phyloP scores from a whole-genome alignment of 768 basidiomycete species.

The Gelatoporia subvermispora region DNA sequence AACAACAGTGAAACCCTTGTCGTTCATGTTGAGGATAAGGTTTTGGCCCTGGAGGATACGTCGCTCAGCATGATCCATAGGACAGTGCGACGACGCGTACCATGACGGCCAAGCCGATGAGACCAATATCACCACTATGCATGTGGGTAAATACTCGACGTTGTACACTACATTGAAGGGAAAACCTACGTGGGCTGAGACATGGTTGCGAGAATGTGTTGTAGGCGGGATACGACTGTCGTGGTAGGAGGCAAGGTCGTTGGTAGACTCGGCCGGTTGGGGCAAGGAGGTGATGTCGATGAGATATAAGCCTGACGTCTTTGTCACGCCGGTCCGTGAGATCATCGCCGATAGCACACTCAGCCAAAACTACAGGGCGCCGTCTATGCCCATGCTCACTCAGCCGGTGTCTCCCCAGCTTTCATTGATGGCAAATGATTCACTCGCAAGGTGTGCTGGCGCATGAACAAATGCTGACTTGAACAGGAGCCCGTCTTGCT shows the following conservation, averaged over 20 bases:
- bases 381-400: no score
- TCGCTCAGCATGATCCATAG: conserved; percentile 9
- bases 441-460: no score
- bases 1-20: conserved; percentile 97
- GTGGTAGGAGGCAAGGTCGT: conserved; percentile 20
- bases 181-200: conserved; percentile 47
- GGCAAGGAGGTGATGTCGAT: conserved; percentile 23
- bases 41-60: conserved; percentile 74
- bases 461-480: no score
- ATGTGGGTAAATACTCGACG: conserved; percentile 9
- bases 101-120: conserved; percentile 99
- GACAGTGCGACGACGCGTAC: conserved; percentile 38
- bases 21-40: conserved; percentile 97
- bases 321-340: conserved; percentile 23
- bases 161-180: background rate
- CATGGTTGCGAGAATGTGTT: conserved; percentile 32
- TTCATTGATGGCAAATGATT: no score
- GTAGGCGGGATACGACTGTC: conserved; percentile 27
- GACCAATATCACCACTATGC: conserved; percentile 89
- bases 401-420: no score
- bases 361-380: background rate
- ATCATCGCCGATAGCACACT: conserved; percentile 6
- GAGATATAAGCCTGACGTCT: conserved; percentile 24
- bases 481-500: no score
- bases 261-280: conserved; percentile 8